Conservation (phyloP, 2,329 filamentous ascomycete genomes). For the Sphaerulina musiva region DNA sequence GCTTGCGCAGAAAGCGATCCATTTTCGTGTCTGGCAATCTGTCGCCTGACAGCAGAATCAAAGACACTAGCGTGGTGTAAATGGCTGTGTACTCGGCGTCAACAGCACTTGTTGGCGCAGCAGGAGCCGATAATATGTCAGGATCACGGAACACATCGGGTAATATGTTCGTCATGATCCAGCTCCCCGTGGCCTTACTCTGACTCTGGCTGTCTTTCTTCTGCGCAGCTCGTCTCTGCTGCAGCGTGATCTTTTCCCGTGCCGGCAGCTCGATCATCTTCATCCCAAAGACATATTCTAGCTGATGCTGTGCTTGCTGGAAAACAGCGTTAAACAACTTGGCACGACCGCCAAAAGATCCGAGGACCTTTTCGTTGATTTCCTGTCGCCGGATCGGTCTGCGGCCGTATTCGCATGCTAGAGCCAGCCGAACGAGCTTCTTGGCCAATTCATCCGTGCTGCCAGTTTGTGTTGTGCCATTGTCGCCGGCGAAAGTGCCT, state of each 20-base stretch:
- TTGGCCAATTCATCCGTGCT: conserved; percentile 47
- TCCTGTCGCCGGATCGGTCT: conserved; percentile 53
- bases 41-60: conserved; percentile 68
- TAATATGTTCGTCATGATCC: conserved; percentile 69
- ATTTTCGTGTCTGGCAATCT: conserved; percentile 71
- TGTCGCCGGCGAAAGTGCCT: conserved; percentile 12
- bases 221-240: conserved; percentile 64
- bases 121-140: conserved; percentile 61
- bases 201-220: conserved; percentile 46
- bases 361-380: conserved; percentile 62
- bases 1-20: conserved; percentile 63
- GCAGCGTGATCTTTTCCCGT: conserved; percentile 72
- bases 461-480: conserved; percentile 23
- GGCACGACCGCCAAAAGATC: conserved; percentile 46
- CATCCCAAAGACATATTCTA: conserved; percentile 80
- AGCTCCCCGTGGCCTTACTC: conserved; percentile 44
- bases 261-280: conserved; percentile 75
- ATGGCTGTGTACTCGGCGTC: conserved; percentile 78
- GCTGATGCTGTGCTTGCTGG: conserved; percentile 63
- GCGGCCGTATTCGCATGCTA: conserved; percentile 56
- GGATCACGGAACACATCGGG: conserved; percentile 59
- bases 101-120: conserved; percentile 55
- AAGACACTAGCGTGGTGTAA: conserved; percentile 69
- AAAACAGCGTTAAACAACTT: conserved; percentile 73
- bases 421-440: conserved; percentile 55